Conservation (phyloP, 1,284 basidiomycete genomes). For the Leccinum fallax region DNA sequence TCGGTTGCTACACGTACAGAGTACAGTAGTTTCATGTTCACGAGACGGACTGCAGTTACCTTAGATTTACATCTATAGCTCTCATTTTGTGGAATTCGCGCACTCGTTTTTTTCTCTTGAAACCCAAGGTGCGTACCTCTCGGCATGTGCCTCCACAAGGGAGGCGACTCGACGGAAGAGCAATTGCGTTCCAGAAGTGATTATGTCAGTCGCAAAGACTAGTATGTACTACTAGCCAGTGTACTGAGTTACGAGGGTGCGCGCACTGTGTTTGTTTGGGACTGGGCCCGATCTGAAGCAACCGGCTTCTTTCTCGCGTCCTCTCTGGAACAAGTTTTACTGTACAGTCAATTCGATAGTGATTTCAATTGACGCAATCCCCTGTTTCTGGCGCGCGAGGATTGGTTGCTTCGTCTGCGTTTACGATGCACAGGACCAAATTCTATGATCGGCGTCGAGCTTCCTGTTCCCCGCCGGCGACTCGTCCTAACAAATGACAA, state of each 20-base stretch:
- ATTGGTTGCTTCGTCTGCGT: neutral
- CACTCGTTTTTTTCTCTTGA: conserved; percentile 3
- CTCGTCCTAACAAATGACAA: neutral
- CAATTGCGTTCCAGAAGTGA: neutral
- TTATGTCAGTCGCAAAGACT: neutral
- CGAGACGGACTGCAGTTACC: conserved; percentile 30
- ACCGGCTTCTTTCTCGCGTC: neutral
- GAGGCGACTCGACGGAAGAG: neutral
- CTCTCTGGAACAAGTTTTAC: neutral
- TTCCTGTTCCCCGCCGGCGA: neutral
- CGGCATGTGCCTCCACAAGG: neutral
- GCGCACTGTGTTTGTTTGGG: neutral
- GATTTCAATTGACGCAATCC: neutral
- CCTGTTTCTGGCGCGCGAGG: neutral
- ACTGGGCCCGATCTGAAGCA: neutral
- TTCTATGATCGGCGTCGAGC: neutral
- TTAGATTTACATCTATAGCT: conserved; percentile 33
- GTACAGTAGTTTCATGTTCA: neutral
- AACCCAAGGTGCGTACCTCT: neutral
- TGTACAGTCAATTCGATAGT: neutral
- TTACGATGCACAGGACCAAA: neutral
- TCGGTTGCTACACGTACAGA: conserved; percentile 15
- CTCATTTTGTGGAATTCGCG: conserved; percentile 20
- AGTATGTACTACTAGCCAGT: neutral
- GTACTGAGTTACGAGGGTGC: neutral